Evolutionary conservation across 1,284 basidiomycete species (phyloP), one percentile per base, ranked within the genome.

Genomic region (Ceratobasidium sp.): DNA sequence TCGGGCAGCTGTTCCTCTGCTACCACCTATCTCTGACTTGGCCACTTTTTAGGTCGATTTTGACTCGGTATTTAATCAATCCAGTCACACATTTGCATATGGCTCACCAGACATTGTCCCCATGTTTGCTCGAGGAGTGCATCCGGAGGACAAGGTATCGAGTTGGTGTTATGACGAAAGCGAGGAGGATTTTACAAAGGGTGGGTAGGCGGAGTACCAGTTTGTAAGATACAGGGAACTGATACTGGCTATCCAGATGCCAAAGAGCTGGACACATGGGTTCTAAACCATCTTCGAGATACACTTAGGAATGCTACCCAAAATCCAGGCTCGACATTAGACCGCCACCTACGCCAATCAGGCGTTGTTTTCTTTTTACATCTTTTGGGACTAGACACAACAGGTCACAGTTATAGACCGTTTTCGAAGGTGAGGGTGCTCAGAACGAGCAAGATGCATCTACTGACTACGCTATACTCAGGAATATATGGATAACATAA

Each of bases 91-190:
- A 0, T 97, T 90, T 81, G 91, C 93, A 0, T 96, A 96, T 79
- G 95, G 95, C 2, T 94, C 92, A 2, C 95, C 95, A 0, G 95
- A 97, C 82, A 97, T 97, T 76, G 83, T 97, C 3, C 94, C 94
- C 13, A 97, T 97, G 93, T 97, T 97, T 81, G 86, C 90, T 20
- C 87, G 89, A 6, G 94, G 94, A 17, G 94, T 93, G 3, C 87
- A 86, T 0, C 87, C 89, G 0, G 56, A 73, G 91, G 90, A 73
- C 0, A 92, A 88, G 78, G 93, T 96, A 0, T 87, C 89, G 60
- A 90, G 90, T 69, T 95, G 92, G 92, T 89, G 87, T 71, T 96
- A 96, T 82, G 84, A 92, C 73, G 92, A 93, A 80, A 89, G 91
- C 31, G 91, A 90, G 51, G 94, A 95, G 80, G 93, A 95, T 82